Percentiles rank a stretch among this genome's conserved stretches.
Evolutionary conservation across 345 rosid genomes (phyloP).

Genomic region (Turritis glabra): DNA sequence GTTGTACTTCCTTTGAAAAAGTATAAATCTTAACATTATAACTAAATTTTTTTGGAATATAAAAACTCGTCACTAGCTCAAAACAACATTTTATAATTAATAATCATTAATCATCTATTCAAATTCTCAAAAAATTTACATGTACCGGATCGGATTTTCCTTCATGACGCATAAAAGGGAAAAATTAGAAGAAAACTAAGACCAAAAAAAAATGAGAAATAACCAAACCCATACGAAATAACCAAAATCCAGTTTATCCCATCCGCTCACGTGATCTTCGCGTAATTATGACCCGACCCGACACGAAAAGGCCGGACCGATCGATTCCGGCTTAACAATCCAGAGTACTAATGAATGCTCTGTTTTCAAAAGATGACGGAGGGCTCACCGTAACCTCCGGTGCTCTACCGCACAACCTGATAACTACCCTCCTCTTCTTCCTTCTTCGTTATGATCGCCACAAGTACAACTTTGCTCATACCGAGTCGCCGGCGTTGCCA

Average conservation of each 20-base stretch:
- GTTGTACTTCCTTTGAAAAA: too few relatives aligned
- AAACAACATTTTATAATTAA: too few relatives aligned
- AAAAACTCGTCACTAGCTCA: too few relatives aligned
- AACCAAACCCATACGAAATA: not conserved
- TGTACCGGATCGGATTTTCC: not conserved
- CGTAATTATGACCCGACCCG: not conserved
- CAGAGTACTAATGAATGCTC: not conserved
- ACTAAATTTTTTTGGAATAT: too few relatives aligned
- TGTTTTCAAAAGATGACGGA: not conserved
- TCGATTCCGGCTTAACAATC: not conserved
- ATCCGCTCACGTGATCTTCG: too few relatives aligned
- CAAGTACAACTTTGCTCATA: conserved; percentile 42
- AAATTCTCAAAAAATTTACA: not conserved
- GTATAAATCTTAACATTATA: too few relatives aligned
- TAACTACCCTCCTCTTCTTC: conserved; percentile 11
- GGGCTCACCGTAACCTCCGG: not conserved
- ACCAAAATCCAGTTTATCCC: too few relatives aligned
- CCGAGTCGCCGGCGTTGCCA: conserved; percentile 61
- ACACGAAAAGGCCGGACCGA: not conserved
- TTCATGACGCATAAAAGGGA: too few relatives aligned
- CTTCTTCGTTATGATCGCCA: conserved; percentile 38
- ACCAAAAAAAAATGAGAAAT: not conserved
- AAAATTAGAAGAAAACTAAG: too few relatives aligned
- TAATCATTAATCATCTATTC: too few relatives aligned
- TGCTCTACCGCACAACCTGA: conserved; percentile 20